Conservation (phyloP, 2,329 filamentous ascomycete genomes). For the Diaporthe vaccinii region DNA sequence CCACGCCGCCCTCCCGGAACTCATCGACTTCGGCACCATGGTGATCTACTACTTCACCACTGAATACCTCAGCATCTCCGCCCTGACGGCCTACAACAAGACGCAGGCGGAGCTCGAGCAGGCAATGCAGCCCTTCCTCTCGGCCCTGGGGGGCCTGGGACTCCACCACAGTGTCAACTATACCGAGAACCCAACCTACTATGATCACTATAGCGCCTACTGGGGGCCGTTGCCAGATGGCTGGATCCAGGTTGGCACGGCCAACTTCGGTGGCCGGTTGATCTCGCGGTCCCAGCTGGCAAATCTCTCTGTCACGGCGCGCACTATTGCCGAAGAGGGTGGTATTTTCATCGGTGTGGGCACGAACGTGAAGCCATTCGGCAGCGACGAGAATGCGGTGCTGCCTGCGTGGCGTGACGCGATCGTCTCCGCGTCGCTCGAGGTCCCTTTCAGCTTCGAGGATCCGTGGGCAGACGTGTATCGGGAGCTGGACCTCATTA, state of each 20-base stretch:
- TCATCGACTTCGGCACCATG: conserved; percentile 46
- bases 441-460: conserved; percentile 46
- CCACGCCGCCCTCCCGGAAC: conserved; percentile 45
- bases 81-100: conserved; percentile 48
- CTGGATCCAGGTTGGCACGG: conserved; percentile 49
- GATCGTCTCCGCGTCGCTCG: conserved; percentile 51
- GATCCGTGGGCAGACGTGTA: conserved; percentile 46
- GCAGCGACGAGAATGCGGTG: conserved; percentile 52
- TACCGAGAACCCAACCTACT: conserved; percentile 47
- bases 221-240: conserved; percentile 54
- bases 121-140: conserved; percentile 49
- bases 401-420: conserved; percentile 55
- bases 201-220: conserved; percentile 51
- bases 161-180: conserved; percentile 45
- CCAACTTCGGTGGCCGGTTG: conserved; percentile 53
- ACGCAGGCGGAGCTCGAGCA: conserved; percentile 46
- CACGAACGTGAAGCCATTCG: conserved; percentile 37
- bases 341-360: conserved; percentile 41
- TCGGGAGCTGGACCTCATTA: conserved; percentile 48
- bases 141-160: conserved; percentile 44
- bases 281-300: conserved; percentile 49
- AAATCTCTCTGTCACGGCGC: conserved; percentile 27
- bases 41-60: conserved; percentile 46
- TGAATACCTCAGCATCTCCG: conserved; percentile 43
- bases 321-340: conserved; percentile 25